Evolutionary conservation across 208 protist species (phyloP).

Genomic region (Endotrypanum monterogeii): DNA sequence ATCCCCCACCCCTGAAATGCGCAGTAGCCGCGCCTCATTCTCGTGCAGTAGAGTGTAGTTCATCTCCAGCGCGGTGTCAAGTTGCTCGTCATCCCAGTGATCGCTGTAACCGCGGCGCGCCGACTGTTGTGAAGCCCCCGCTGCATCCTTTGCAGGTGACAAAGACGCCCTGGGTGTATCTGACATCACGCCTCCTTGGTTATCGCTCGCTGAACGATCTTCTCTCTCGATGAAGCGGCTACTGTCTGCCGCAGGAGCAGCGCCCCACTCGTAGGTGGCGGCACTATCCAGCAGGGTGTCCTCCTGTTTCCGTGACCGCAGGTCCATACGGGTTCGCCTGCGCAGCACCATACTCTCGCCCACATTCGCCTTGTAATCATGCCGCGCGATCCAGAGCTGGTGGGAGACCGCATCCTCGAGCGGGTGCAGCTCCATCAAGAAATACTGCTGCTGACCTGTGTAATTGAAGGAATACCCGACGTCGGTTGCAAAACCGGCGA

Average conservation of each 20-base stretch:
- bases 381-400: constrained; percentile 48
- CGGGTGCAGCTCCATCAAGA: constrained; percentile 49
- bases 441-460: constrained; percentile 51
- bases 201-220: neutral
- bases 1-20: constrained; percentile 33
- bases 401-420: constrained; percentile 32
- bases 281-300: neutral
- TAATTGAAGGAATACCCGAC: constrained; percentile 78
- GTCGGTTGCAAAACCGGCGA: constrained; percentile 54
- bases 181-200: neutral
- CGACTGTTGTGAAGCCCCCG: neutral
- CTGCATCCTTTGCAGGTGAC: neutral
- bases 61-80: constrained; percentile 26
- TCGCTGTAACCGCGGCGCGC: neutral
- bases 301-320: neutral
- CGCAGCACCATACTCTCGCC: constrained; percentile 26
- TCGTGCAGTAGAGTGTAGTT: constrained; percentile 32
- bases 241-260: neutral
- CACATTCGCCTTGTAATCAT: constrained; percentile 19
- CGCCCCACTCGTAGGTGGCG: neutral
- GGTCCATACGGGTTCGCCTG: neutral
- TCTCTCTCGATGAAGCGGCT: neutral
- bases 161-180: neutral
- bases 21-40: constrained; percentile 22
- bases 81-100: constrained; percentile 21